A percentile compares a stretch with the other conserved stretches of the same genome.
Evolutionary conservation across 805 yeast species (phyloP).

Genomic region (fission yeast (Schizosaccharomyces pombe)): DNA sequence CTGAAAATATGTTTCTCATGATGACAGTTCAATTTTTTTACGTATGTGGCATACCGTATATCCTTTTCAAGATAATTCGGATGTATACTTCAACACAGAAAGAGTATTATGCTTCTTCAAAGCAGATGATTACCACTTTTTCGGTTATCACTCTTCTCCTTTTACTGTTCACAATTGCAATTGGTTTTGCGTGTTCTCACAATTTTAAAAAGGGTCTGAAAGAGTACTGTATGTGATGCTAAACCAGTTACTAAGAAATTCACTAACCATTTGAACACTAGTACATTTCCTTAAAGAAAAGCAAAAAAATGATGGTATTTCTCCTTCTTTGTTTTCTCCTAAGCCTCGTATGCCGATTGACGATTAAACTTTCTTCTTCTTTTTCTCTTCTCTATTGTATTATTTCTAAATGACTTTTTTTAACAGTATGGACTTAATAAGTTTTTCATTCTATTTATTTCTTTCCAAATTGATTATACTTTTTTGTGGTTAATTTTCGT

Average conservation of each 20-base stretch:
- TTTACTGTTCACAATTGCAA: constrained; percentile 17
- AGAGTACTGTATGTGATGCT: background rate
- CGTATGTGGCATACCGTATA: constrained; percentile 24
- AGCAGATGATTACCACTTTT: constrained; percentile 23
- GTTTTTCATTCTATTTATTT: no score
- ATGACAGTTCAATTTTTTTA: no score
- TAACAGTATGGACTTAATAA: no score
- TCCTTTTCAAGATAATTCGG: constrained; percentile 20
- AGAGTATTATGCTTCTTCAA: constrained; percentile 20
- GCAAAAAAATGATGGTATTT: background rate
- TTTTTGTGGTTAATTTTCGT: no score
- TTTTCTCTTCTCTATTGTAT: constrained; percentile 7
- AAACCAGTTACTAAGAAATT: background rate
- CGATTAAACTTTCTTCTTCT: constrained; percentile 3
- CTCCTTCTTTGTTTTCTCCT: background rate
- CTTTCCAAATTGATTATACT: no score
- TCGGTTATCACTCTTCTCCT: constrained; percentile 23
- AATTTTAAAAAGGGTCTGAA: constrained; percentile 15
- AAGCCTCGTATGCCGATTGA: background rate
- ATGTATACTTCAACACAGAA: constrained; percentile 21
- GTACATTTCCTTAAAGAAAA: background rate
- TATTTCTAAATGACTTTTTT: background rate
- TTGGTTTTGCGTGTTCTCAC: constrained; percentile 12
- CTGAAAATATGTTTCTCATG: constrained; percentile 17
- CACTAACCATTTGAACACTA: background rate